These are phyloP conservation scores for Allomyces macrogynus DNA, from an alignment of 192 early-diverging fungal species.

Conservation along the genomic window DNA sequence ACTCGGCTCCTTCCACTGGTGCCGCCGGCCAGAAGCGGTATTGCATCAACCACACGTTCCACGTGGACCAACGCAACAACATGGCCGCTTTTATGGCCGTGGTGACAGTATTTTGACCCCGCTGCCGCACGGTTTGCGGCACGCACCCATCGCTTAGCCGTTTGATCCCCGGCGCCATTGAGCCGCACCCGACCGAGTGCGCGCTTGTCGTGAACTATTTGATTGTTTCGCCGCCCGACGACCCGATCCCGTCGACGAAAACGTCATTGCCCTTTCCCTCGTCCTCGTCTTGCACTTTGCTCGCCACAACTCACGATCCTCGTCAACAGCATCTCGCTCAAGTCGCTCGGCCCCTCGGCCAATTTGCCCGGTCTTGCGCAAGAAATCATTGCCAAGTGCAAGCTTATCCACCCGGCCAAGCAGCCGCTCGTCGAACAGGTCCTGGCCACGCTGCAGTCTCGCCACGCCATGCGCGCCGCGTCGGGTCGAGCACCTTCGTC, in stretches of 20 bases:
- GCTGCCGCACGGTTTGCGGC: too few relatives aligned
- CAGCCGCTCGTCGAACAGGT: background rate
- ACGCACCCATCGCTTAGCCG: background rate
- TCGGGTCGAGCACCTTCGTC: background rate
- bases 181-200: background rate
- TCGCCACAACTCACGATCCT: background rate
- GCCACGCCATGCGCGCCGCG: background rate
- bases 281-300: background rate
- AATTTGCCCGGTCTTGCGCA: background rate
- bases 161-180: background rate
- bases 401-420: background rate
- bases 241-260: background rate
- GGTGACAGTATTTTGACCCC: too few relatives aligned
- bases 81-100: too few relatives aligned
- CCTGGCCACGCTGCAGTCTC: background rate
- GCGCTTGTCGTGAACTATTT: slow-evolving; percentile 1
- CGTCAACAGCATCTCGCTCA: background rate
- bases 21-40: too few relatives aligned
- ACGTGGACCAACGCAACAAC: too few relatives aligned
- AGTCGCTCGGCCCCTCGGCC: too few relatives aligned
- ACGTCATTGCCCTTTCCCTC: background rate
- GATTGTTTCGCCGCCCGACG: background rate
- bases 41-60: too few relatives aligned
- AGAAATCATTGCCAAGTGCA: background rate
- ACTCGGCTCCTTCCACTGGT: too few relatives aligned